Conservation (phyloP, 768 basidiomycete genomes). For the Kwoniella heveanensis region DNA sequence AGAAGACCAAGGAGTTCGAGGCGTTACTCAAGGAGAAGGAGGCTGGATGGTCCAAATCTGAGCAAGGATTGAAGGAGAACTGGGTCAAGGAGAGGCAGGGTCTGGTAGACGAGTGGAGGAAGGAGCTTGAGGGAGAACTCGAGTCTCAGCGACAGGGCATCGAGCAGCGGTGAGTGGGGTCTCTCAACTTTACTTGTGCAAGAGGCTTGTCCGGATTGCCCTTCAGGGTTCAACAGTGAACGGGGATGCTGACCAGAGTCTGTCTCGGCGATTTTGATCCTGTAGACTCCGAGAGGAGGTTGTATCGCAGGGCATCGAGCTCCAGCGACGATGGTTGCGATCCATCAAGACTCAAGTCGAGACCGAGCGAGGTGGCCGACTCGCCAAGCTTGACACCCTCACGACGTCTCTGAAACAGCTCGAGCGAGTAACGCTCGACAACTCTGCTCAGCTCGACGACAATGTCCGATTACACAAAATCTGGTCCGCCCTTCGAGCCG, state of each 20-base stretch:
- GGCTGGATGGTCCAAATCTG: constrained; percentile 80
- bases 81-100: constrained; percentile 75
- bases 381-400: constrained; percentile 92
- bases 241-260: constrained; percentile 9
- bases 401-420: constrained; percentile 86
- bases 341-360: constrained; percentile 96
- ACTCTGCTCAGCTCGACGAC: constrained; percentile 85
- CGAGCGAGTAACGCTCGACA: constrained; percentile 86
- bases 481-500: constrained; percentile 87
- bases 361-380: constrained; percentile 90
- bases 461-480: constrained; percentile 88
- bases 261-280: too few species aligned
- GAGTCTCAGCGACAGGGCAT: constrained; percentile 86
- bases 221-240: neutral
- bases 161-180: constrained; percentile 73
- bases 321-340: constrained; percentile 93
- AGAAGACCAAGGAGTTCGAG: constrained; percentile 78
- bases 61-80: constrained; percentile 78
- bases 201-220: too few species aligned
- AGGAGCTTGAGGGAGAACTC: constrained; percentile 82
- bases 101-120: constrained; percentile 76
- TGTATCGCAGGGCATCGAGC: constrained; percentile 92
- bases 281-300: constrained; percentile 87
- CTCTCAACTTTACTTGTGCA: too few species aligned
- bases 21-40: constrained; percentile 67